Conservation (phyloP, 164 flowering plant species). For the Aristolochia contorta region DNA sequence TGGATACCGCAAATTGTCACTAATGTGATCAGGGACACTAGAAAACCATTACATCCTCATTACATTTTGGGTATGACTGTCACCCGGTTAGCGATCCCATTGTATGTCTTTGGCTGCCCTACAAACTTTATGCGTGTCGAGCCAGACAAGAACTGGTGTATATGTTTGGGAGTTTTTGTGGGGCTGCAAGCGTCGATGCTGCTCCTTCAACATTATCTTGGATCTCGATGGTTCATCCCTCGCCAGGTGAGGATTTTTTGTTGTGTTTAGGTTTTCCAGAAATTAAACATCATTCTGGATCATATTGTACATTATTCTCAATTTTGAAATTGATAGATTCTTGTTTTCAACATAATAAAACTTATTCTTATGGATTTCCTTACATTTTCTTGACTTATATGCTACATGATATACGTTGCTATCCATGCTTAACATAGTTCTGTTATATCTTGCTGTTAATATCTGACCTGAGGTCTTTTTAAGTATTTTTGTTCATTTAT, state of each 20-base stretch:
- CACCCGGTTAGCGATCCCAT: constrained; percentile 86
- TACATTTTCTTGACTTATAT: no score
- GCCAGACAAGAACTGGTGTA: constrained; percentile 76
- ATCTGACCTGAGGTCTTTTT: no score
- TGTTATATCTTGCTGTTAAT: no score
- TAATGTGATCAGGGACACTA: constrained; percentile 77
- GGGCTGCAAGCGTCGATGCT: constrained; percentile 76
- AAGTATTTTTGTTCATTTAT: no score
- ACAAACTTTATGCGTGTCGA: constrained; percentile 92
- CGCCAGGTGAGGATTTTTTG: constrained; percentile 54
- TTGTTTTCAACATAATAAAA: no score
- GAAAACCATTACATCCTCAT: constrained; percentile 93
- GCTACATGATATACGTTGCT: no score
- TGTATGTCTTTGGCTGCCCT: constrained; percentile 90
- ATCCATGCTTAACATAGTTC: no score
- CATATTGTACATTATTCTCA: no score
- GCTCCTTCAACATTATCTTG: constrained; percentile 90
- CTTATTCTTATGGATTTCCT: no score
- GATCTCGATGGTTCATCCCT: constrained; percentile 95
- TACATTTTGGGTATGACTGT: constrained; percentile 83
- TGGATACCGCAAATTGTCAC: constrained; percentile 95
- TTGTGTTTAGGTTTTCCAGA: background rate
- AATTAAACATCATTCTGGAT: no score
- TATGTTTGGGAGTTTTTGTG: constrained; percentile 54
- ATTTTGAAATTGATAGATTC: no score